These are phyloP conservation scores for Teratosphaeria nubilosa DNA, from an alignment of 2,329 filamentous ascomycete genomes.

Conservation along the genomic window DNA sequence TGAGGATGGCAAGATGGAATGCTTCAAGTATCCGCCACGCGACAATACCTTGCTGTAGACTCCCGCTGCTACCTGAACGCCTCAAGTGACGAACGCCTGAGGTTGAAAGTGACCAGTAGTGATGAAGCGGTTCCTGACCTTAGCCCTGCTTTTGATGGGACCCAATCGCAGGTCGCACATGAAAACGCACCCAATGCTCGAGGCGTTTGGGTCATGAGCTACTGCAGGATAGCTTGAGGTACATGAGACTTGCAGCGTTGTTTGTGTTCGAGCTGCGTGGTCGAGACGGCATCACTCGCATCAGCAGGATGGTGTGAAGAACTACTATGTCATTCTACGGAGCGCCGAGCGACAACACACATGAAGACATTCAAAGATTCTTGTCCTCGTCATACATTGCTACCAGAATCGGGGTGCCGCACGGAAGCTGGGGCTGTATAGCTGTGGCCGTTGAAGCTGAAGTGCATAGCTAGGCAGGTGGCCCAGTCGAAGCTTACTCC, in stretches of 20 bases:
- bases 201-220: constrained; percentile 5
- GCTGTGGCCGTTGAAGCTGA: no score
- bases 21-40: not conserved
- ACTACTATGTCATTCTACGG: not conserved
- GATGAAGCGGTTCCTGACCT: constrained; percentile 5
- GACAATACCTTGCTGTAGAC: constrained; percentile 3
- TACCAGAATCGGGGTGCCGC: no score
- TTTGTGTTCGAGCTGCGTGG: not conserved
- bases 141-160: constrained; percentile 4
- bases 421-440: no score
- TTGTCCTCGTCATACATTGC: no score
- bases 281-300: not conserved
- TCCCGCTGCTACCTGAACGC: not conserved
- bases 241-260: not conserved
- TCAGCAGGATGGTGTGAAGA: not conserved
- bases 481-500: no score
- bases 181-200: constrained; percentile 5
- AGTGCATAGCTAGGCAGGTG: no score
- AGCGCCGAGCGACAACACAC: not conserved
- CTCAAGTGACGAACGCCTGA: constrained; percentile 6
- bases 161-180: constrained; percentile 1
- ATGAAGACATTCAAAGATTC: no score
- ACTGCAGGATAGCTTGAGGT: constrained; percentile 2
- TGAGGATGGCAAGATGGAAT: not conserved
- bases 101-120: constrained; percentile 5